Evolutionary conservation across 2,329 filamentous ascomycete species (phyloP), one percentile per base, ranked within the genome.

Genomic region (Colletotrichum sp.): DNA sequence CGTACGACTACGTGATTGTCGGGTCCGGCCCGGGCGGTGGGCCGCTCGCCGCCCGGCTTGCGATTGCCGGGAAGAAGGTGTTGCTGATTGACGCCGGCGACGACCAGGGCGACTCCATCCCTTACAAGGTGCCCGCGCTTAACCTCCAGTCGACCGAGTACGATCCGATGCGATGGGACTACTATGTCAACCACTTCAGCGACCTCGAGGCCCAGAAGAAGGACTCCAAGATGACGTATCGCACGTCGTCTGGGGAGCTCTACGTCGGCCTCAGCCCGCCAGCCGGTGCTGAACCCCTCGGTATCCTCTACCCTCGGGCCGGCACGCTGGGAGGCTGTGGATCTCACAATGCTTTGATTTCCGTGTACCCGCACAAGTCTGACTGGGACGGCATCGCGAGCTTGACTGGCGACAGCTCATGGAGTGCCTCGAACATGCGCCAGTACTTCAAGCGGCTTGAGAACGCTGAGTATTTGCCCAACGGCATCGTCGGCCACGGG

Each of bases 321-420:
- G 87, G 85, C 8, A 86, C 87, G 0, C 82, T 90, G 0, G 88
- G 88, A 12, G 88, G 88, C 1, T 90, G 88, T 82, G 89, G 90
- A 1, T 88, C 89, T 7, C 92, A 94, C 83, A 92, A 93, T 61
- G 91, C 91, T 8, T 82, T 92, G 61, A 89, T 93, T 65, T 87
- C 89, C 19, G 85, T 93, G 30, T 89, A 91, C 75, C 92, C 92
- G 0, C 88, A 91, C 73, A 86, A 89, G 63, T 89, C 87, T 32
- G 92, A 94, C 82, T 94, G 90, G 83, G 86, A 92, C 62, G 83
- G 89, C 79, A 89, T 94, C 71, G 88, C 88, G 5, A 82, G 83
- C 15, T 79, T 93, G 32, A 94, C 92, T 3, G 91, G 92, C 6
- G 92, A 94, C 79, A 78, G 82, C 3, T 90, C 90, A 0, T 94